These are phyloP conservation scores for Cystobasidium tubakii DNA, from an alignment of 768 basidiomycete genomes.

Conservation along the genomic window DNA sequence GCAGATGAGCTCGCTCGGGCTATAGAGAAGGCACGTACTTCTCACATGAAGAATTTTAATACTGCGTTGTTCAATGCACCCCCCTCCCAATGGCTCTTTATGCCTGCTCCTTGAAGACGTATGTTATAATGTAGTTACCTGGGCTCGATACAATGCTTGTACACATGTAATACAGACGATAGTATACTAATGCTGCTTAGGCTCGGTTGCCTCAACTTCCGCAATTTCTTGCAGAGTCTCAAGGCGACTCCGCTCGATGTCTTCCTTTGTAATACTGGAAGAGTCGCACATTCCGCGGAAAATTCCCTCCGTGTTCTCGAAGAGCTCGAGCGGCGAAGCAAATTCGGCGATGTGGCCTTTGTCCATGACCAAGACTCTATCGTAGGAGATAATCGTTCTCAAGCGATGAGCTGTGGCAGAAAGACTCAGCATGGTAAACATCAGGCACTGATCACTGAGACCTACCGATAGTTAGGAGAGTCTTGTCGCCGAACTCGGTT, in stretches of 20 bases:
- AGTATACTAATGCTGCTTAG: too few relatives aligned
- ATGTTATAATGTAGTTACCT: too few relatives aligned
- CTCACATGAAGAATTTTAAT: too few relatives aligned
- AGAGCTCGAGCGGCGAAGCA: slow-evolving; percentile 54
- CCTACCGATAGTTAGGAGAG: slow-evolving; percentile 78
- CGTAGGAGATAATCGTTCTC: slow-evolving; percentile 78
- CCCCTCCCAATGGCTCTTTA: too few relatives aligned
- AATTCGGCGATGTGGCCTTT: slow-evolving; percentile 60
- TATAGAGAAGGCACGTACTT: too few relatives aligned
- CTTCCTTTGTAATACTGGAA: slow-evolving; percentile 55
- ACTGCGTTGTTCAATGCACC: too few relatives aligned
- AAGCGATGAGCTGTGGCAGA: slow-evolving; percentile 59
- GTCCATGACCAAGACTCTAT: slow-evolving; percentile 81
- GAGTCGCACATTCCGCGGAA: slow-evolving; percentile 63
- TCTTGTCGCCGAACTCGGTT: slow-evolving; percentile 68
- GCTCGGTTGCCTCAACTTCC: background rate
- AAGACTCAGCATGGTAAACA: background rate
- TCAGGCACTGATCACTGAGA: slow-evolving; percentile 49
- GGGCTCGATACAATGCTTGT: too few relatives aligned
- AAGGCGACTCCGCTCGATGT: slow-evolving; percentile 49
- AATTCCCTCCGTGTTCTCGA: slow-evolving; percentile 54
- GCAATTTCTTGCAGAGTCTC: slow-evolving; percentile 12
- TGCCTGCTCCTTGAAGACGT: too few relatives aligned
- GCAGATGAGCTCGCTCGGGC: too few relatives aligned
- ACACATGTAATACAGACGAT: too few relatives aligned